A percentile compares a stretch with the other conserved stretches of the same genome.
These are phyloP conservation scores for Yarrowia yakushimensis DNA, from an alignment of 805 yeast genomes.

Conservation along the genomic window DNA sequence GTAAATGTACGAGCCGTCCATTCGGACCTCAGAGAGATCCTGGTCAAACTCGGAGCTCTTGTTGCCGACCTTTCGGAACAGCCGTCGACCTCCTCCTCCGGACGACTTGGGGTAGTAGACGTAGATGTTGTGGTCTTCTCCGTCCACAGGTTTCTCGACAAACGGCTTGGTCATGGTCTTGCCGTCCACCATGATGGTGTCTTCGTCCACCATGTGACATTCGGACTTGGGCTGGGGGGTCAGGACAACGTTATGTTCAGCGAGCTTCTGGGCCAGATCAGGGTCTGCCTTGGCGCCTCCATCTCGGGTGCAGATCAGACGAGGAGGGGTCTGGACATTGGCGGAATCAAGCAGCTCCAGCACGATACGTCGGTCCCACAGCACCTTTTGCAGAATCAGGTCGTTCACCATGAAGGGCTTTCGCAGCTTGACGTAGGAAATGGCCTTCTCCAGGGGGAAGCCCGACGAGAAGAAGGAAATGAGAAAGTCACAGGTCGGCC, in stretches of 20 bases:
- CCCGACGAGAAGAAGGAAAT: conserved; percentile 94
- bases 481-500: conserved; percentile 98
- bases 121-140: conserved; percentile 95
- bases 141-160: conserved; percentile 98
- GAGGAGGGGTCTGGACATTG: conserved; percentile 82
- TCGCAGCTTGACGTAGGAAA: conserved; percentile 79
- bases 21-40: conserved; percentile 64
- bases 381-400: conserved; percentile 79
- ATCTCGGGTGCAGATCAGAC: conserved; percentile 88
- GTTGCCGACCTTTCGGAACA: conserved; percentile 94
- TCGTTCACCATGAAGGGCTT: conserved; percentile 90
- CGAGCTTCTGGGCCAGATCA: conserved; percentile 57
- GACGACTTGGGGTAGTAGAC: conserved; percentile 82
- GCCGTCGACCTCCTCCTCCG: conserved; percentile 96
- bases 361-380: conserved; percentile 97
- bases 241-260: conserved; percentile 57
- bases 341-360: conserved; percentile 72
- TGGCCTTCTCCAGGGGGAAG: conserved; percentile 94
- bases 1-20: conserved; percentile 86
- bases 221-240: conserved; percentile 27
- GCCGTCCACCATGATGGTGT: conserved; percentile 79
- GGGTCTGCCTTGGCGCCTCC: conserved; percentile 90
- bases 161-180: conserved; percentile 75
- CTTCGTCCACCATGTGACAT: conserved; percentile 83
- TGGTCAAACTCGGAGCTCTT: conserved; percentile 96